Base-by-base conservation (phyloP, 2,329 filamentous ascomycete genomes). In the Aspergillus eucalypticola region DNA sequence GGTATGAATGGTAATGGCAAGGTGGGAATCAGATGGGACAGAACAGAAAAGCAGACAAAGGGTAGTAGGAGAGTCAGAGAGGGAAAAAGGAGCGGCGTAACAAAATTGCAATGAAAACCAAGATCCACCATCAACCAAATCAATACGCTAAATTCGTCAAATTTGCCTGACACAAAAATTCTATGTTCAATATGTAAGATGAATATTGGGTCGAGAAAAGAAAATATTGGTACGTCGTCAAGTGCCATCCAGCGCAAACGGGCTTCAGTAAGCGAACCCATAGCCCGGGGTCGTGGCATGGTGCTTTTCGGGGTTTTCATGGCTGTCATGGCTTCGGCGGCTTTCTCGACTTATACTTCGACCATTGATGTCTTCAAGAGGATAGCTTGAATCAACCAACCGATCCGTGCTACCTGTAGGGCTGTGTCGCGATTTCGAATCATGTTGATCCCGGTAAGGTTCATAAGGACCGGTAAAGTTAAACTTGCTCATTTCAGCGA, bases 381-480 rank as follows among this genome's bases (percentile, higher is more conserved):
- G 63, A 29, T 73, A 70, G 27, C 71, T 68, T 17, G 69, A 56
- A 17, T 65, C 63, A 5, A 78, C 71, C 56, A 79, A 56, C 8
- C 67, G 67, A 23, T 78, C 75, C 5, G 72, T 74, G 58, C 75
- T 78, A 35, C 67, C 70, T 15, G 63, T 69, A n/a, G 66, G 67
- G 44, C 62, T 64, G 35, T 71, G 67, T 35, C 69, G 69, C 35
- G 61, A 53, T 41, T 64, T 68, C 23, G 59, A 62, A 27, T 67
- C 67, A 56, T 64, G 51, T 21, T 71, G 66, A 52, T 77, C 74
- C n/a, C 71, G 69, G 60, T 76, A 79, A 17, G 77, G 69, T 58
- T 77, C 76, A 58, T 78, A 78, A 2, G 76, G 75, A 11, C 71
- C 69, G 8, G 73, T 71, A 61, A 69, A 72, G 66, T 79, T 79